Base-by-base conservation (phyloP, 805 yeast genomes). In the Zygoascus bituminiphila region DNA sequence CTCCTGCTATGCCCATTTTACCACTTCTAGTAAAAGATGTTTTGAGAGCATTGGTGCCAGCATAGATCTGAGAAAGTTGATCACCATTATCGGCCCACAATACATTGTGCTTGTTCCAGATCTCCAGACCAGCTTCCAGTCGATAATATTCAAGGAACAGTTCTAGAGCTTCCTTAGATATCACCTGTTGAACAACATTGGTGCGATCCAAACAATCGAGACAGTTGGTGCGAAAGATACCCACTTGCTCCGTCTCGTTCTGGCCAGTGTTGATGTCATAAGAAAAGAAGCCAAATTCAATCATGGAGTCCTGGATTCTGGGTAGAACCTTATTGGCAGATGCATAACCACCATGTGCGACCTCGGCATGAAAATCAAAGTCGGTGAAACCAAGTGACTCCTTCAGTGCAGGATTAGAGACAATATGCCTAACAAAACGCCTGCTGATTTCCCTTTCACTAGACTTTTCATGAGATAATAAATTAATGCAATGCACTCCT, bases 31-130 rank as follows among this genome's bases (percentile, higher is more conserved):
- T 86, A 61, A 84, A 93, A 3, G 96, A 88, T 0, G 96, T 86
- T 65, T 93, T 93, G 53, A 93, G 72, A 0, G 99, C 99, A 52
- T 95, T 95, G 0, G 99, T 93, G 24, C 98, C 98, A 0, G 98
- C 91, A 66, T 93, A 93, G 15, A 93, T 91, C 62, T 87, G 94
- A 2, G 96, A 87, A 4, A 93, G 81, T 55, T 88, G 95, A 65
- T 93, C 98, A 49, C 98, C 99, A 64, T 93, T 93, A 64, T 93
- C 96, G 1, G 99, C 99, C 98, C 98, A 93, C 17, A 93, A 68
- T 5, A 85, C 77, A 56, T 89, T 86, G 55, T 89, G 96, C 48
- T 81, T 82, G n/a, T 72, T 66, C 62, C 81, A 74, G 22, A 86
- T 68, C 17, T 81, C 91, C 4, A 70, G 73, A 9, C 62, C 54